These are phyloP conservation scores for Solanum megistacrolobum DNA, from an alignment of 257 asterid genomes.

Conservation along the genomic window DNA sequence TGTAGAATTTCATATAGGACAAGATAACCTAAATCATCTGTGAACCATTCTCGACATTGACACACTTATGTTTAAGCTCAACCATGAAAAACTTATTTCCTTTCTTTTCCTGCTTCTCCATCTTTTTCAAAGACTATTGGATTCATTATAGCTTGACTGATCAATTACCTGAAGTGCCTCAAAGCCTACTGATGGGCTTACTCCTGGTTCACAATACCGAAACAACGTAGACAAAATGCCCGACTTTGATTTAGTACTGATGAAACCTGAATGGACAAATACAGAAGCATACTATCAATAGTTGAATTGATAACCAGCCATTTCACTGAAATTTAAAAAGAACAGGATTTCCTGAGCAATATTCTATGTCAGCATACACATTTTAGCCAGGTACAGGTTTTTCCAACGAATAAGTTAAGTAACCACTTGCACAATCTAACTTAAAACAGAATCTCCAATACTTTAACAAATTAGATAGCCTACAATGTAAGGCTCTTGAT, in stretches of 20 bases:
- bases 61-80: neutral
- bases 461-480: neutral
- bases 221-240: conserved; percentile 51
- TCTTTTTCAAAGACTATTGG: neutral
- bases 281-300: neutral
- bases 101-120: neutral
- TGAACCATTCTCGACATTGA: neutral
- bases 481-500: neutral
- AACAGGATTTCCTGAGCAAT: neutral
- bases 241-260: conserved; percentile 34
- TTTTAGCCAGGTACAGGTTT: neutral
- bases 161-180: conserved; percentile 80
- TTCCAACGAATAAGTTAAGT: neutral
- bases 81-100: neutral
- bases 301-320: neutral
- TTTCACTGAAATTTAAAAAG: neutral
- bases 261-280: conserved; percentile 44
- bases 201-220: conserved; percentile 44
- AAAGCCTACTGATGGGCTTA: conserved; percentile 49
- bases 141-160: neutral
- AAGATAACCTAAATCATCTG: neutral
- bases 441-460: neutral
- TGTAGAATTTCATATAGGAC: neutral
- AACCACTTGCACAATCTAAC: neutral
- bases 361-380: neutral